Conservation (phyloP, 345 rosid species). For the Rhodomyrtus tomentosa region DNA sequence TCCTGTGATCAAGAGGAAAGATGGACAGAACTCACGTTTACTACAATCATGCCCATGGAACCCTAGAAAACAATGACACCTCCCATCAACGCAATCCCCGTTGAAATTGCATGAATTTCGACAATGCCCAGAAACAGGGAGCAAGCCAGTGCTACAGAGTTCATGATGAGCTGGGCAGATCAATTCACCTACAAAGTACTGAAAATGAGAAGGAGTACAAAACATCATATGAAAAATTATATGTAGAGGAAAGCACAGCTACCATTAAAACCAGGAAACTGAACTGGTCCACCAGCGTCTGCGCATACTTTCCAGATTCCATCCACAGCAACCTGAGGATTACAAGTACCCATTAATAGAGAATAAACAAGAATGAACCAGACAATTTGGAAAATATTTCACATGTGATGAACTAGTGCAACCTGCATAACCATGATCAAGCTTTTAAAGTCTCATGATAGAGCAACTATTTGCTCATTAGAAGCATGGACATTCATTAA, state of each 20-base stretch:
- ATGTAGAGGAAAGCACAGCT: background rate
- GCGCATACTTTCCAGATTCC: constrained; percentile 93
- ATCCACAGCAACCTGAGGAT: constrained; percentile 86
- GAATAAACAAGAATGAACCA: background rate
- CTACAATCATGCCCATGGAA: constrained; percentile 85
- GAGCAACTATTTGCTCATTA: background rate
- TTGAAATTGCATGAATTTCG: constrained; percentile 70
- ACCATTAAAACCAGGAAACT: constrained; percentile 90
- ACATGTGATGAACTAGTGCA: background rate
- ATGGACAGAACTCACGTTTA: constrained; percentile 41
- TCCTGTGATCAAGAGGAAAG: background rate
- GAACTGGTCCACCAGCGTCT: constrained; percentile 78
- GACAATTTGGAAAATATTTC: background rate
- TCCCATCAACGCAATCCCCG: constrained; percentile 91
- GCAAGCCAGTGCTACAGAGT: constrained; percentile 49
- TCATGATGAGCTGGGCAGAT: constrained; percentile 88
- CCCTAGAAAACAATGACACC: constrained; percentile 81
- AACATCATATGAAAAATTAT: background rate
- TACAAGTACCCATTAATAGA: background rate
- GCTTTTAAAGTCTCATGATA: background rate
- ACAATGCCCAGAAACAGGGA: constrained; percentile 65
- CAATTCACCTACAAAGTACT: constrained; percentile 56
- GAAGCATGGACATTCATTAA: background rate
- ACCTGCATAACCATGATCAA: background rate
- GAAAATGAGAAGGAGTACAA: background rate